phyloP scores from a whole-genome alignment of 2,329 filamentous ascomycete genomes.

The Boeremia lycopersici region DNA sequence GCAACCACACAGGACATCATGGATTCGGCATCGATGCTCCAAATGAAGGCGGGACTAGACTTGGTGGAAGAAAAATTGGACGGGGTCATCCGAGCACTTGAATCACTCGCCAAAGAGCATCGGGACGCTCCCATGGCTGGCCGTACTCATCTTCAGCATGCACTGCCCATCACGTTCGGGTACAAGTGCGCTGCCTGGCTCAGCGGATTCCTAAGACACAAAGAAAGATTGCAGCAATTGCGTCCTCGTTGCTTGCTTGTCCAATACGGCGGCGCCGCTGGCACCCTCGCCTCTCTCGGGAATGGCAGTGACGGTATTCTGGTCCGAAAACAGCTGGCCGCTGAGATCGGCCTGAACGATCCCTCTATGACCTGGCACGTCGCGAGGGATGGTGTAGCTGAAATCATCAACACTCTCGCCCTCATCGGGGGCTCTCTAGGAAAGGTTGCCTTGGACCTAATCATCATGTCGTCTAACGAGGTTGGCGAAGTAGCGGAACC shows the following conservation, averaged over 20 bases:
- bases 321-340: constrained; percentile 57
- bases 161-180: constrained; percentile 62
- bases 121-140: constrained; percentile 63
- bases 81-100: constrained; percentile 52
- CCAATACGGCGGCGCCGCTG: constrained; percentile 63
- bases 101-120: constrained; percentile 52
- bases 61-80: constrained; percentile 55
- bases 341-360: constrained; percentile 55
- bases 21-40: constrained; percentile 60
- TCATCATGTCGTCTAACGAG: constrained; percentile 65
- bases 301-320: constrained; percentile 54
- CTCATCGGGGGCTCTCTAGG: constrained; percentile 60
- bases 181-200: constrained; percentile 65
- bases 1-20: constrained; percentile 66
- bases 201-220: constrained; percentile 56
- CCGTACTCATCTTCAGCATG: constrained; percentile 64
- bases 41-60: constrained; percentile 58
- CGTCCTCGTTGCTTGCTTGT: constrained; percentile 56
- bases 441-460: constrained; percentile 62
- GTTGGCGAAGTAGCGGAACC: constrained; percentile 62
- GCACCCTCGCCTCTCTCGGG: constrained; percentile 61
- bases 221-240: constrained; percentile 56
- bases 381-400: constrained; percentile 60
- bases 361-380: constrained; percentile 65
- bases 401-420: constrained; percentile 60